A percentile compares a stretch with the other conserved stretches of the same genome.
phyloP scores from a whole-genome alignment of 2,329 filamentous ascomycete genomes.

The Helicocarpus griseus region DNA sequence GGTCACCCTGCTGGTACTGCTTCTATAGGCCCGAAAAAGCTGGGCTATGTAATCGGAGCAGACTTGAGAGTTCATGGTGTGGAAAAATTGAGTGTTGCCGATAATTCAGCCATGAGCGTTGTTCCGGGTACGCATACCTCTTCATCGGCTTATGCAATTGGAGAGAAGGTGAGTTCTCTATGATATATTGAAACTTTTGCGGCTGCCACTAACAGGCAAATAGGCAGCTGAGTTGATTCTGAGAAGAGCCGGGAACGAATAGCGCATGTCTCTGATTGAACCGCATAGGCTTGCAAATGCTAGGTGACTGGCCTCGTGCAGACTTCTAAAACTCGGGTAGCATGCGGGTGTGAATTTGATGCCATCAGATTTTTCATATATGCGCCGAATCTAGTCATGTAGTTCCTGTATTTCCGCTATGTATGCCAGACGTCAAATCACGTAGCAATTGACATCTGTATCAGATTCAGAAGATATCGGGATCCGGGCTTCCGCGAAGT shows the following conservation, averaged over 20 bases:
- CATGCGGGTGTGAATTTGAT: no score
- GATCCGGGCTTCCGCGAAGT: no score
- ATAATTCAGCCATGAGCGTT: constrained; percentile 25
- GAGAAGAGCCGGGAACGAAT: not conserved
- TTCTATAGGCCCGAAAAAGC: constrained; percentile 20
- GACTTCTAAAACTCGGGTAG: no score
- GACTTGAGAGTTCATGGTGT: constrained; percentile 13
- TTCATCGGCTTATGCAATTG: constrained; percentile 24
- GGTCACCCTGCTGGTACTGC: constrained; percentile 25
- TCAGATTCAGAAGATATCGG: no score
- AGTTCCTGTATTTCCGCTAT: no score
- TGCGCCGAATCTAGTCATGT: no score
- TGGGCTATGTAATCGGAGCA: constrained; percentile 22
- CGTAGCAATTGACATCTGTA: no score
- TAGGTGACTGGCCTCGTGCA: no score
- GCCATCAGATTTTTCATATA: no score
- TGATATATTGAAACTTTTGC: not conserved
- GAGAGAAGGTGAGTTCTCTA: constrained; percentile 18
- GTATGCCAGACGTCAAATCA: no score
- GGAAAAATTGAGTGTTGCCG: constrained; percentile 20
- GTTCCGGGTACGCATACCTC: constrained; percentile 23
- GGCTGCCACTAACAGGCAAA: not conserved
- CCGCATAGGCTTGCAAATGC: no score
- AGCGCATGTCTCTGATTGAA: no score
- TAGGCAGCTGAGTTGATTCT: constrained; percentile 47